A percentile compares a stretch with the other conserved stretches of the same genome.
These are phyloP conservation scores for Backusella psychrophila DNA, from an alignment of 192 early-diverging fungal species.

Conservation along the genomic window DNA sequence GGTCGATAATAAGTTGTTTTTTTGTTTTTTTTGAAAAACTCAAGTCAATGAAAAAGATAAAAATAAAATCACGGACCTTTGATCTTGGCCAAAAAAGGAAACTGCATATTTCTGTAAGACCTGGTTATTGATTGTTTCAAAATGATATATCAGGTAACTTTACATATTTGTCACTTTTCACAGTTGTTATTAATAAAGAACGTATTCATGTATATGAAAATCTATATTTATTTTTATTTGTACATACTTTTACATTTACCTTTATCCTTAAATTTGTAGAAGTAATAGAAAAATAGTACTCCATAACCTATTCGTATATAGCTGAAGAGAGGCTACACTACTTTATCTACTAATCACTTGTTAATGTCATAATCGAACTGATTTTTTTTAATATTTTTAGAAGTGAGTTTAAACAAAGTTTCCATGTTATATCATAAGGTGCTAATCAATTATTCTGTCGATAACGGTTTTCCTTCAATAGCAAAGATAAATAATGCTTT, in stretches of 20 bases:
- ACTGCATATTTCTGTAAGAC: background rate
- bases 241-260: background rate
- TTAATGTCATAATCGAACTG: background rate
- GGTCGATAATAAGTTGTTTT: too few relatives aligned
- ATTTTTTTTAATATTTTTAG: background rate
- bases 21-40: too few relatives aligned
- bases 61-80: too few relatives aligned
- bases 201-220: background rate
- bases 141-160: background rate
- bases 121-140: background rate
- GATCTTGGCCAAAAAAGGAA: background rate
- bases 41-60: too few relatives aligned
- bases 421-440: background rate
- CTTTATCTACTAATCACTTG: background rate
- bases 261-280: background rate
- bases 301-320: too few relatives aligned
- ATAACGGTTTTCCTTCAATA: background rate
- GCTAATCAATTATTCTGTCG: background rate
- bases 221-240: too few relatives aligned
- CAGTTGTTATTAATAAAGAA: background rate
- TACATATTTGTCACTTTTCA: background rate
- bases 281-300: too few relatives aligned
- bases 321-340: background rate
- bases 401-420: background rate
- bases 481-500: too few relatives aligned